Evolutionary conservation across 2,329 filamentous ascomycete genomes (phyloP).

Genomic region (Domatiomyces catenatus): DNA sequence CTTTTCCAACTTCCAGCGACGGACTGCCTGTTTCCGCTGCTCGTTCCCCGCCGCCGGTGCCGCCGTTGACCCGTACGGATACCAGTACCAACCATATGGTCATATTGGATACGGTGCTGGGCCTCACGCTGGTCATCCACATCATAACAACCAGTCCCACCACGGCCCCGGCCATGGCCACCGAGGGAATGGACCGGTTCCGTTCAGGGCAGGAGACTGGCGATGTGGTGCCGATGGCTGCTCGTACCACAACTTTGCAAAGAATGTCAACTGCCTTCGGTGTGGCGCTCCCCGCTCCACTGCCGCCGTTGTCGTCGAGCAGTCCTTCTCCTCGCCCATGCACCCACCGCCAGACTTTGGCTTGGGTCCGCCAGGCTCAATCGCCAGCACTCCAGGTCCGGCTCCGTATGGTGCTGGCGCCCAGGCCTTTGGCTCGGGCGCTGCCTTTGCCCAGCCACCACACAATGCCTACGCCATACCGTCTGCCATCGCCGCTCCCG

Average conservation of each 20-base stretch:
- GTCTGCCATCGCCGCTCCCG: conserved; percentile 63
- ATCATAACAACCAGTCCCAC: conserved; percentile 41
- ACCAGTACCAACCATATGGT: not conserved
- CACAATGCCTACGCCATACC: conserved; percentile 82
- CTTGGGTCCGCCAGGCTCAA: conserved; percentile 75
- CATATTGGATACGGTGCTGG: conserved; percentile 22
- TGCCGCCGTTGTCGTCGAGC: conserved; percentile 86
- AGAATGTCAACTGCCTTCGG: conserved; percentile 94
- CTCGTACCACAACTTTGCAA: conserved; percentile 97
- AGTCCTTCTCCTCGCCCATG: conserved; percentile 80
- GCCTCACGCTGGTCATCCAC: conserved; percentile 45
- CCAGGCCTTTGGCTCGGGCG: conserved; percentile 48
- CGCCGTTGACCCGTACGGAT: conserved; percentile 54
- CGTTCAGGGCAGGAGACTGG: conserved; percentile 97
- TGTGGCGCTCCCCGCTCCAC: conserved; percentile 90
- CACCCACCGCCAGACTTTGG: conserved; percentile 61
- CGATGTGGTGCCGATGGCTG: conserved; percentile 96
- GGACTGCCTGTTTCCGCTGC: conserved; percentile 96
- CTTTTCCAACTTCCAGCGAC: conserved; percentile 98
- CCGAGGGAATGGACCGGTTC: conserved; percentile 66
- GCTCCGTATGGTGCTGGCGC: conserved; percentile 58
- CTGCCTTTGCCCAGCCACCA: conserved; percentile 46
- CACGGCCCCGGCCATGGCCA: conserved; percentile 40
- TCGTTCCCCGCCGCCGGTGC: conserved; percentile 91
- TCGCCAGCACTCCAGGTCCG: conserved; percentile 66